These are phyloP conservation scores for Helianthus tuberosus DNA, from an alignment of 129 eudicot genomes.

Conservation along the genomic window DNA sequence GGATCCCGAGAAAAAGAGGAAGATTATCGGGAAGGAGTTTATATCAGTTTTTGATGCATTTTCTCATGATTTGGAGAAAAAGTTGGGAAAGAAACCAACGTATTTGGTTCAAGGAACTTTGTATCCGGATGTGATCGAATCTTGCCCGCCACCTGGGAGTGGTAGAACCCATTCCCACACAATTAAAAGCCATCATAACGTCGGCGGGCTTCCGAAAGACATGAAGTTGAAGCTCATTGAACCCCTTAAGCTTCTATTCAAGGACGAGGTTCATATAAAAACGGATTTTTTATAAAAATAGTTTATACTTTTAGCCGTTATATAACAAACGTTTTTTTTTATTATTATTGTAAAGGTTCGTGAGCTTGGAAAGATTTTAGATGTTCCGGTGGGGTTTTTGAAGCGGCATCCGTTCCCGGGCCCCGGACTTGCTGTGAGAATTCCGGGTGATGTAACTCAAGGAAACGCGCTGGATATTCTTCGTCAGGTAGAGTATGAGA, in stretches of 20 bases:
- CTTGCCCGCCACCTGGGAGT: slow-evolving; percentile 97
- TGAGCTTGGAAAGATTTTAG: slow-evolving; percentile 71
- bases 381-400: slow-evolving; percentile 70
- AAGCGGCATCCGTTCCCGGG: slow-evolving; percentile 97
- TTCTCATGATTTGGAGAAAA: slow-evolving; percentile 73
- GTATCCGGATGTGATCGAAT: slow-evolving; percentile 93
- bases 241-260: slow-evolving; percentile 86
- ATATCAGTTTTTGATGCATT: slow-evolving; percentile 76
- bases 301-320: neutral
- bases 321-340: neutral
- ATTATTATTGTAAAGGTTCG: slow-evolving; percentile 58
- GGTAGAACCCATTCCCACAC: slow-evolving; percentile 94
- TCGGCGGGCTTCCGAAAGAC: slow-evolving; percentile 95
- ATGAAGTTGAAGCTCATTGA: slow-evolving; percentile 96
- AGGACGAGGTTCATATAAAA: slow-evolving; percentile 71
- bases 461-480: slow-evolving; percentile 80
- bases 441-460: slow-evolving; percentile 86
- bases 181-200: slow-evolving; percentile 95
- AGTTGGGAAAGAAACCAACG: slow-evolving; percentile 67
- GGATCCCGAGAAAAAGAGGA: slow-evolving; percentile 82
- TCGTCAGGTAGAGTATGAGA: slow-evolving; percentile 60
- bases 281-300: neutral
- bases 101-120: slow-evolving; percentile 95
- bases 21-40: slow-evolving; percentile 88
- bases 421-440: slow-evolving; percentile 94